phyloP scores from a whole-genome alignment of 257 asterid species.

The Anisodus acutangulus region DNA sequence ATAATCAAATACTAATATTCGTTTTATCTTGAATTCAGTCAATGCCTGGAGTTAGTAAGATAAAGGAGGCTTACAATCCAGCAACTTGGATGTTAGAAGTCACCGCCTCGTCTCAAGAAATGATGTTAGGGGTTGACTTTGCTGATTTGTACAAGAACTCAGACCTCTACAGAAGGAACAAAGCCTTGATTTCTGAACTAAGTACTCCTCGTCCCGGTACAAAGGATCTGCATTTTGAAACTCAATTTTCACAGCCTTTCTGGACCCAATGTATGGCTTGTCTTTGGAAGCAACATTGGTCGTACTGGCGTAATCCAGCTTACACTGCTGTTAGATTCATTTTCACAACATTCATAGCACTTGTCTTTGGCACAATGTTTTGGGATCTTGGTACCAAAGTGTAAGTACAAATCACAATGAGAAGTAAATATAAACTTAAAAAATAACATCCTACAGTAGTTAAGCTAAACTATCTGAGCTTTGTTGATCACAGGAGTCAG shows the following conservation, averaged over 20 bases:
- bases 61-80: slow-evolving; percentile 68
- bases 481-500: background rate
- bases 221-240: slow-evolving; percentile 58
- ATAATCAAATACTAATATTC: background rate
- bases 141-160: slow-evolving; percentile 61
- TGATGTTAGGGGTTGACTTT: slow-evolving; percentile 56
- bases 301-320: slow-evolving; percentile 84
- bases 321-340: slow-evolving; percentile 70
- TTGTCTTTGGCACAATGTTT: slow-evolving; percentile 74
- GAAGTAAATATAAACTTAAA: background rate
- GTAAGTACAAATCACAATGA: slow-evolving; percentile 41
- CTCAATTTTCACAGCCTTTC: slow-evolving; percentile 68
- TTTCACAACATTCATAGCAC: slow-evolving; percentile 64
- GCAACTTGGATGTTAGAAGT: slow-evolving; percentile 91
- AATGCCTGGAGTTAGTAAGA: slow-evolving; percentile 59
- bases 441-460: background rate
- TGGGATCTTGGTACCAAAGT: slow-evolving; percentile 71
- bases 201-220: slow-evolving; percentile 74
- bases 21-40: slow-evolving; percentile 30
- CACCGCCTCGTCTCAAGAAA: slow-evolving; percentile 66
- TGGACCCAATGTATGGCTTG: slow-evolving; percentile 74
- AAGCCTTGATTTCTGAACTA: slow-evolving; percentile 64
- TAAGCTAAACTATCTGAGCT: background rate
- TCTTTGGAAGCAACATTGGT: slow-evolving; percentile 82
- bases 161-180: slow-evolving; percentile 67